These are phyloP conservation scores for Xylariaceae sp. DNA, from an alignment of 2,329 filamentous ascomycete species.

Conservation along the genomic window DNA sequence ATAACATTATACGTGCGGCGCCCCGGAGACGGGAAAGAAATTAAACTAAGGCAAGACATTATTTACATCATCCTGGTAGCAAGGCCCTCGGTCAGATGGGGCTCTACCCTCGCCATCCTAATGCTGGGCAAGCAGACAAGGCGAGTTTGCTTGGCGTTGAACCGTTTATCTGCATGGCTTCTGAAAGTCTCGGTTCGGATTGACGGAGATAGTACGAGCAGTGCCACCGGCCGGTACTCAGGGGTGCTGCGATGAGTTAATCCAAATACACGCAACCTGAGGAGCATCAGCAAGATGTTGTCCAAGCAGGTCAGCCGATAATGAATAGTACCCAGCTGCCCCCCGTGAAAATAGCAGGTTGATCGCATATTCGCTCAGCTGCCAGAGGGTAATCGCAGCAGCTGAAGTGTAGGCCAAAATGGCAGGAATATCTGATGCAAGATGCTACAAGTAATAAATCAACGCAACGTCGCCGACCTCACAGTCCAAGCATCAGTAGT, in stretches of 20 bases:
- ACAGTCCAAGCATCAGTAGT: background rate
- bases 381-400: background rate
- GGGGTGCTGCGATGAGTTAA: background rate
- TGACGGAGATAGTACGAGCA: background rate
- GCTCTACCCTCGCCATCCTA: background rate
- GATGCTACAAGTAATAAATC: background rate
- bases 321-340: background rate
- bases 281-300: background rate
- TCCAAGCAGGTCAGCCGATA: background rate
- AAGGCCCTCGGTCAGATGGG: background rate
- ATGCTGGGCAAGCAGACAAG: background rate
- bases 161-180: background rate
- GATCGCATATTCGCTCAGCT: background rate
- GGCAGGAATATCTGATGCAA: background rate
- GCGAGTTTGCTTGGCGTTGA: background rate
- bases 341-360: background rate
- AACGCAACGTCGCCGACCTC: background rate
- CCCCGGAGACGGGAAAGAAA: constrained; percentile 76
- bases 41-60: constrained; percentile 34
- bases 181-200: background rate
- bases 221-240: background rate
- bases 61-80: background rate
- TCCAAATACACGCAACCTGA: background rate
- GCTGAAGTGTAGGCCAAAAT: background rate
- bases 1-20: constrained; percentile 95